Percentiles rank a stretch among this genome's conserved stretches.
Evolutionary conservation across 2,329 filamentous ascomycete species (phyloP).

Genomic region (Aspergillus chevalieri): DNA sequence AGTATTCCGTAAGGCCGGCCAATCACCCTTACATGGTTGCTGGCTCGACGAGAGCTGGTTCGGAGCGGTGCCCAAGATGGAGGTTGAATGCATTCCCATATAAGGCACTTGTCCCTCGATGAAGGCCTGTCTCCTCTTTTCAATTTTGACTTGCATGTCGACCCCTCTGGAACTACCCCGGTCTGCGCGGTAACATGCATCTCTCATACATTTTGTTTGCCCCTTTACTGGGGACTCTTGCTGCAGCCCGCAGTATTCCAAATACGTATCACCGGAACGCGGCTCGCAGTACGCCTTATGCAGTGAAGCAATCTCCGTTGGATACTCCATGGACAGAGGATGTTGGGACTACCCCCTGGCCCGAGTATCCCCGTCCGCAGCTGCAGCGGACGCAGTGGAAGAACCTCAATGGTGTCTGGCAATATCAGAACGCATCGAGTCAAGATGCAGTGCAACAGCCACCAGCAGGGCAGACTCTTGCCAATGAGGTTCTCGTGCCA

Average conservation of each 20-base stretch:
- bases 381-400: constrained; percentile 44
- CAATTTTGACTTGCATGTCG: neutral
- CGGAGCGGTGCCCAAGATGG: neutral
- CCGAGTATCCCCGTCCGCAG: constrained; percentile 45
- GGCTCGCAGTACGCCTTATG: constrained; percentile 20
- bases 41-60: neutral
- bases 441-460: constrained; percentile 36
- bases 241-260: neutral
- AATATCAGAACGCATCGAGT: constrained; percentile 36
- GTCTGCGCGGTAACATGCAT: neutral
- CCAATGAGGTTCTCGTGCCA: constrained; percentile 45
- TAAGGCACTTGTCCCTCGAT: neutral
- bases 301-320: constrained; percentile 35
- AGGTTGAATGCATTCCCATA: neutral
- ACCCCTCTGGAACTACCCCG: neutral
- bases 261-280: neutral
- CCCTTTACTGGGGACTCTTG: neutral
- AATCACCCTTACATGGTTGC: neutral
- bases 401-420: constrained; percentile 46
- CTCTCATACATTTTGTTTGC: neutral
- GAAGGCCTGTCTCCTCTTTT: neutral
- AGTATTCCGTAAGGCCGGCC: neutral
- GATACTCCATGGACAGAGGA: constrained; percentile 42
- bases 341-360: constrained; percentile 46
- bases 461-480: constrained; percentile 40